Evolutionary conservation across 2,329 filamentous ascomycete species (phyloP).

Genomic region (Talaromyces sp.): DNA sequence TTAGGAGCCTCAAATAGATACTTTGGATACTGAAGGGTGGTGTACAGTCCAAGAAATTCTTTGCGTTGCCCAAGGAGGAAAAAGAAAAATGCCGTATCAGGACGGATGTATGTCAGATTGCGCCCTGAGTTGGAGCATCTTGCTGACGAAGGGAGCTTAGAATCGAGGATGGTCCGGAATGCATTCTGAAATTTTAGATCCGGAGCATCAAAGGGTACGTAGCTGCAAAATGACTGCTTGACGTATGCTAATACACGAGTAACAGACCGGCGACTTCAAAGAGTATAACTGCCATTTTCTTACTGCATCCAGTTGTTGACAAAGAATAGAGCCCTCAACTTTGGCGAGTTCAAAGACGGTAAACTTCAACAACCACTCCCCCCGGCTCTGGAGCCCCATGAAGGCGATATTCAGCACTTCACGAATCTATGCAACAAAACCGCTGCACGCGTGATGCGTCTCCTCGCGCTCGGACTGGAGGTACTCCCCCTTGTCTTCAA

Average conservation of each 20-base stretch:
- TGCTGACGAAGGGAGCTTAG: slow-evolving; percentile 36
- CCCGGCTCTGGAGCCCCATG: slow-evolving; percentile 56
- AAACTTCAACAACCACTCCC: slow-evolving; percentile 77
- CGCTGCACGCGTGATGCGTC: slow-evolving; percentile 67
- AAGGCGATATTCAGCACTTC: slow-evolving; percentile 64
- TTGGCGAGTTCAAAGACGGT: slow-evolving; percentile 69
- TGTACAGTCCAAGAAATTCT: slow-evolving; percentile 67
- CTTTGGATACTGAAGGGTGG: background rate
- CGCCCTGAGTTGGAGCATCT: background rate
- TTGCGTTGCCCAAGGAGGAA: slow-evolving; percentile 65
- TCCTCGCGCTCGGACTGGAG: slow-evolving; percentile 74
- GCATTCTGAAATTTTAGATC: slow-evolving; percentile 84
- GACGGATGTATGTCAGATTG: slow-evolving; percentile 47
- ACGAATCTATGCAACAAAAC: slow-evolving; percentile 67
- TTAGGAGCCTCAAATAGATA: background rate
- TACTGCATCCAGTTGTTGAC: background rate
- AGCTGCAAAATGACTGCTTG: background rate
- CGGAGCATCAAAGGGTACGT: slow-evolving; percentile 70
- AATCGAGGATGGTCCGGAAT: slow-evolving; percentile 88
- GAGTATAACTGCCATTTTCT: slow-evolving; percentile 55
- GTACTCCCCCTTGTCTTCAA: slow-evolving; percentile 37
- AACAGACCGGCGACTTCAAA: slow-evolving; percentile 77
- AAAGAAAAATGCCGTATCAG: slow-evolving; percentile 73
- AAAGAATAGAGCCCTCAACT: slow-evolving; percentile 78
- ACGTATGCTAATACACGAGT: slow-evolving; percentile 4